A percentile compares a stretch with the other conserved stretches of the same genome.
Conservation (phyloP, 495 filamentous ascomycete genomes). For the Chaetomium cochliodes region DNA sequence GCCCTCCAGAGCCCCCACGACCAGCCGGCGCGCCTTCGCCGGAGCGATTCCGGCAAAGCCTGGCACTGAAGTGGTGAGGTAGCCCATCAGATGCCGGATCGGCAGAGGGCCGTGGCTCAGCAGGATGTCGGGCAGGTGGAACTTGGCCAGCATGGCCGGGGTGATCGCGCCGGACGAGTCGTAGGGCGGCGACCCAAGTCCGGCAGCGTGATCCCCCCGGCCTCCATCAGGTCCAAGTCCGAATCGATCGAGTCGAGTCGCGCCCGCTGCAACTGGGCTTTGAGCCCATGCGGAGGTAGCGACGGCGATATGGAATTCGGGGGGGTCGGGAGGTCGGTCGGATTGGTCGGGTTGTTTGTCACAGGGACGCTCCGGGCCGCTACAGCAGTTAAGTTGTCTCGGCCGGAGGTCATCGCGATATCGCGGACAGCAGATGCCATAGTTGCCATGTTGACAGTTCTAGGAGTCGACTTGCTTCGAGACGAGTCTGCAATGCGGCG, state of each 20-base stretch:
- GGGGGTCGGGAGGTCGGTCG: conserved; percentile 81
- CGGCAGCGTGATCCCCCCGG: conserved; percentile 57
- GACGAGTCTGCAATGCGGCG: conserved; percentile 42
- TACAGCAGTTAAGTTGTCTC: conserved; percentile 62
- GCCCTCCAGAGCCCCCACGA: conserved; percentile 80
- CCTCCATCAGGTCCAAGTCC: conserved; percentile 79
- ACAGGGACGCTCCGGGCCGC: conserved; percentile 58
- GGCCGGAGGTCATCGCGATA: conserved; percentile 63
- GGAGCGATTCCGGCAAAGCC: conserved; percentile 90
- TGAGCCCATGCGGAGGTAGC: conserved; percentile 77
- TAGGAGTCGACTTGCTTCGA: conserved; percentile 46
- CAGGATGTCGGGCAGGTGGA: conserved; percentile 88
- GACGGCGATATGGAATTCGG: conserved; percentile 94
- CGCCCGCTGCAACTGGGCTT: conserved; percentile 57
- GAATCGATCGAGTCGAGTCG: conserved; percentile 73
- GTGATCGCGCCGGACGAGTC: conserved; percentile 84
- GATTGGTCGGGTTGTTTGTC: conserved; percentile 61
- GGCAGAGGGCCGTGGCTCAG: conserved; percentile 85
- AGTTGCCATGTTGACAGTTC: conserved; percentile 56
- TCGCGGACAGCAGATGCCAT: conserved; percentile 63
- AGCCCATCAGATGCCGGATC: conserved; percentile 91
- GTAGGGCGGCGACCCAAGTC: conserved; percentile 51
- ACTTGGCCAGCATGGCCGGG: conserved; percentile 79
- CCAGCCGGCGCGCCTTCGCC: conserved; percentile 84
- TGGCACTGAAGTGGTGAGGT: conserved; percentile 87